Evolutionary conservation across 2,329 filamentous ascomycete genomes (phyloP).

Genomic region (Diatrype stigma): DNA sequence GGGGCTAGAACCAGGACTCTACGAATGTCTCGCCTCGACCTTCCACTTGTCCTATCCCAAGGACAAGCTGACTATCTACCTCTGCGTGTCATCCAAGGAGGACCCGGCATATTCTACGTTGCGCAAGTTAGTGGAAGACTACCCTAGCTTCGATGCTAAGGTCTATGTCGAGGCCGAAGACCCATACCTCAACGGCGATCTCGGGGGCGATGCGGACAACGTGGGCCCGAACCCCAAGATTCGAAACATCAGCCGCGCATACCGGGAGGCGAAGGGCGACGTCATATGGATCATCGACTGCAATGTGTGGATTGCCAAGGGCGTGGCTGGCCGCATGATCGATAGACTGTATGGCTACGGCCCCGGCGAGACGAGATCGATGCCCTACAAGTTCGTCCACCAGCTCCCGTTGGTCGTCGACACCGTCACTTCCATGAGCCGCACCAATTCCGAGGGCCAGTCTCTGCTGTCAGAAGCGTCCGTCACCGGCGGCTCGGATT

Average conservation of each 20-base stretch:
- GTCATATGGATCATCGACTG: constrained; percentile 94
- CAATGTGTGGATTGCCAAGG: constrained; percentile 85
- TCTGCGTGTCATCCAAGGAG: constrained; percentile 71
- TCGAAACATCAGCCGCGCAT: constrained; percentile 89
- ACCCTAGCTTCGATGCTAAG: constrained; percentile 64
- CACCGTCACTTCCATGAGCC: constrained; percentile 38
- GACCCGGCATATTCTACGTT: constrained; percentile 79
- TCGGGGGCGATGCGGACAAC: constrained; percentile 44
- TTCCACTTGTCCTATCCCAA: constrained; percentile 78
- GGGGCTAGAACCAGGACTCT: constrained; percentile 82
- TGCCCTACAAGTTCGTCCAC: constrained; percentile 86
- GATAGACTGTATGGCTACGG: constrained; percentile 73
- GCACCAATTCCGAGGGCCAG: constrained; percentile 22
- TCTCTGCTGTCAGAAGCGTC: constrained; percentile 31
- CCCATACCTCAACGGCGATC: constrained; percentile 57
- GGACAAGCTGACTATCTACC: constrained; percentile 70
- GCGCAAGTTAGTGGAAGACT: constrained; percentile 66
- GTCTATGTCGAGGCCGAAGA: constrained; percentile 82
- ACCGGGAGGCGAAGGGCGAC: constrained; percentile 81
- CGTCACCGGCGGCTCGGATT: constrained; percentile 26
- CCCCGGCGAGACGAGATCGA: constrained; percentile 41
- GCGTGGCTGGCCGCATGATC: constrained; percentile 82
- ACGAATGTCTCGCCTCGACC: constrained; percentile 85
- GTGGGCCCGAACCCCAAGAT: constrained; percentile 98
- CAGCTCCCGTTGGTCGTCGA: constrained; percentile 90